Base-by-base conservation (phyloP, 1,284 basidiomycete genomes). In the Phellinidium pouzarii region DNA sequence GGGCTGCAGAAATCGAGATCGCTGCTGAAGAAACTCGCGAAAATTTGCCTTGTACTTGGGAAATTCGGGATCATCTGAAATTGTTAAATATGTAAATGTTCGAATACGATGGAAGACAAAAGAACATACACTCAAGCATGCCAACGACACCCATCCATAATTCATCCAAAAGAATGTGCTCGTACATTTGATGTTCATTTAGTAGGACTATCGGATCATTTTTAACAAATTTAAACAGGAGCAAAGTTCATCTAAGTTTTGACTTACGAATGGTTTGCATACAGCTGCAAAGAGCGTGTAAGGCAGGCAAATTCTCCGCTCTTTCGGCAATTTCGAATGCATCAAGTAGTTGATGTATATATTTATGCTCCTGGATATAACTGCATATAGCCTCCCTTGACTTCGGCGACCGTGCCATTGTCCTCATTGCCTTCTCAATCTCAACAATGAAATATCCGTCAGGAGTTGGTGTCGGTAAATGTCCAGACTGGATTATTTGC, bases 11-110 rank as follows among this genome's bases (percentile, higher is more conserved):
- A 92, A 98, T 47, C 80, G 84, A 3, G 91, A 80, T 11, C 82
- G 84, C 59, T 89, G 78, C 40, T 81, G 76, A 40, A 98, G 82
- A 66, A 96, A 96, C 54, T 94, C 84, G 46, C 95, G 92, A 66
- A 97, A 99, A 60, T 94, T 92, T 43, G 95, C 96, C 71, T 98
- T 98, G 70, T 95, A 83, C 12, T 73, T 77, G 8, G 95, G 95
- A 66, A 95, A 98, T 62, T 98, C 95, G 56, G 95, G 94, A 64
- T 97, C 95, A 68, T 99, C 93, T 95, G 65, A 38, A 38, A 52
- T 49, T 20, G 8, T 19, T 9, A 14, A 5, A 20, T 36, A n/a
- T 40, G 19, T 38, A 25, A 20, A 20, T 23, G 25, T 20, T 17
- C n/a, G n/a, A 40, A 56, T 55, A 58, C 19, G 49, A 50, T 60